A percentile compares a stretch with the other conserved stretches of the same genome.
Evolutionary conservation across 257 asterid genomes (phyloP).

Genomic region (Scutellaria barbata): DNA sequence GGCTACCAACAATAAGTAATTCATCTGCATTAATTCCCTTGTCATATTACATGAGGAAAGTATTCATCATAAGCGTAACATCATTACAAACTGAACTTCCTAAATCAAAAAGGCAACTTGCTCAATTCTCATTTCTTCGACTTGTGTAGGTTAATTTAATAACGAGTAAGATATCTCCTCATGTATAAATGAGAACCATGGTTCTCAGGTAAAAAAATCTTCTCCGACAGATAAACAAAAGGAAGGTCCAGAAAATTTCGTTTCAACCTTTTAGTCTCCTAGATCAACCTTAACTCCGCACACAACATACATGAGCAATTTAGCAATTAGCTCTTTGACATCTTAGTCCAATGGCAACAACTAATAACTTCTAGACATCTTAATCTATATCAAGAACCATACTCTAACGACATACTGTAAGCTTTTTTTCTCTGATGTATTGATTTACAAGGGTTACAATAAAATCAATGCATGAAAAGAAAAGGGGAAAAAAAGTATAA

Average conservation of each 20-base stretch:
- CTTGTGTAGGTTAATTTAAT: constrained; percentile 1
- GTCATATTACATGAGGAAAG: neutral
- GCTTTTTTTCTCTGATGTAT: neutral
- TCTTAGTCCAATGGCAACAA: constrained; percentile 15
- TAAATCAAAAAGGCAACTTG: neutral
- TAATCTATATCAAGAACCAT: neutral
- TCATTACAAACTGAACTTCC: constrained; percentile 16
- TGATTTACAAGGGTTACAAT: constrained; percentile 6
- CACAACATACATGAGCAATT: constrained; percentile 2
- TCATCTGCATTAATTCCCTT: neutral
- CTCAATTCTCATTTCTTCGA: neutral
- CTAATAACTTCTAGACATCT: neutral
- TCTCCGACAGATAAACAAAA: neutral
- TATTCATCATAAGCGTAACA: neutral
- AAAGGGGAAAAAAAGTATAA: constrained; percentile 2
- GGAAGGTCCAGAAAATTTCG: neutral
- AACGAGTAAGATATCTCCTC: neutral
- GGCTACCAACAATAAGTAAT: neutral
- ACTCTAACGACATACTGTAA: constrained; percentile 1
- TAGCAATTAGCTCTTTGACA: constrained; percentile 13
- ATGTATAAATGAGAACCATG: neutral
- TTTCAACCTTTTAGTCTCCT: neutral
- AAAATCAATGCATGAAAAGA: neutral
- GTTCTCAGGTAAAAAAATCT: neutral
- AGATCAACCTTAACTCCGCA: constrained; percentile 7